phyloP scores from a whole-genome alignment of 2,329 filamentous ascomycete genomes.

The Aspergillus flavus region DNA sequence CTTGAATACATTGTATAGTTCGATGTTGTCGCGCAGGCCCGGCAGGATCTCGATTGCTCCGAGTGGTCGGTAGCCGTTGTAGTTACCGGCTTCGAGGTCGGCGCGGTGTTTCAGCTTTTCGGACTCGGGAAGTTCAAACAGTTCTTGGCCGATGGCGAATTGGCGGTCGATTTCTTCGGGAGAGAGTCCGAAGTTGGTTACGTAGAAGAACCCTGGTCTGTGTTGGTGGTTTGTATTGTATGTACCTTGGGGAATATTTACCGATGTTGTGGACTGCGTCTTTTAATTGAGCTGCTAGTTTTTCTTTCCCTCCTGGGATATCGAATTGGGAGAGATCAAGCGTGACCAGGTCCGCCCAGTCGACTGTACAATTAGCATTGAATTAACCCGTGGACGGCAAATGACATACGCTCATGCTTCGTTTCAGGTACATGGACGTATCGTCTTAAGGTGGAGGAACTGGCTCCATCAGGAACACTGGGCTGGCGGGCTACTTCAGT shows the following conservation, averaged over 20 bases:
- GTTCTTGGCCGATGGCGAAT: constrained; percentile 59
- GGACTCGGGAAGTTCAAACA: constrained; percentile 57
- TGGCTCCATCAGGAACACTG: background rate
- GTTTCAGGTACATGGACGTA: constrained; percentile 1
- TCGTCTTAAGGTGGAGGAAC: background rate
- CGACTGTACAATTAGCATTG: constrained; percentile 12
- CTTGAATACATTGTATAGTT: constrained; percentile 31
- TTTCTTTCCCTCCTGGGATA: constrained; percentile 56
- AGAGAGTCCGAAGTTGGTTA: constrained; percentile 60
- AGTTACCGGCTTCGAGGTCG: constrained; percentile 54
- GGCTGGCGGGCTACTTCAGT: background rate
- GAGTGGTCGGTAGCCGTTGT: constrained; percentile 56
- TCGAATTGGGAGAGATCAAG: constrained; percentile 60
- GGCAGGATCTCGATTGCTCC: constrained; percentile 3
- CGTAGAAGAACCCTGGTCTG: constrained; percentile 60
- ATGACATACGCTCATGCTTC: background rate
- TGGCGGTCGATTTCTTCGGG: constrained; percentile 62
- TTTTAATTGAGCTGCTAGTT: constrained; percentile 56
- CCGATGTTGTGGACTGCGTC: constrained; percentile 50
- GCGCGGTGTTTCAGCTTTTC: constrained; percentile 60
- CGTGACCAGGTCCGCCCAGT: constrained; percentile 58
- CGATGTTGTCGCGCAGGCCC: constrained; percentile 16
- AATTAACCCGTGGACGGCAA: background rate
- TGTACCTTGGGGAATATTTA: constrained; percentile 25
- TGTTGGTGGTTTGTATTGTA: constrained; percentile 26